These are phyloP conservation scores for Epichloe glyceriae DNA, from an alignment of 2,329 filamentous ascomycete genomes.

Conservation along the genomic window DNA sequence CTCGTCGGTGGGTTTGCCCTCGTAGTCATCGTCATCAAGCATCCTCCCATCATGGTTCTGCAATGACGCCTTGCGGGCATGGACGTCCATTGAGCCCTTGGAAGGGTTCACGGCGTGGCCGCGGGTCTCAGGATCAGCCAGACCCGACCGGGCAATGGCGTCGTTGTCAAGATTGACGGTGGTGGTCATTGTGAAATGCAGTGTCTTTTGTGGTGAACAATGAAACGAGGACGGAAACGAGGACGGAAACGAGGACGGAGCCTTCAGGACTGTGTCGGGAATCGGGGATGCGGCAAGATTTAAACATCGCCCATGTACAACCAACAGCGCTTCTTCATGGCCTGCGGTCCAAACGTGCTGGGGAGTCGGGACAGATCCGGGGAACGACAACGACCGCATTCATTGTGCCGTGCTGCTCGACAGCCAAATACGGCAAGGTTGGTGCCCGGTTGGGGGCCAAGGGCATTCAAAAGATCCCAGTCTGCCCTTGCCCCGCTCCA, in stretches of 20 bases:
- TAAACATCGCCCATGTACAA: too few relatives aligned
- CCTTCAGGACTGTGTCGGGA: too few relatives aligned
- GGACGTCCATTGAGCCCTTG: constrained; percentile 16
- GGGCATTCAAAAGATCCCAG: constrained; percentile 6
- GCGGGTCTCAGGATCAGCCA: constrained; percentile 18
- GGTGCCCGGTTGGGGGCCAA: too few relatives aligned
- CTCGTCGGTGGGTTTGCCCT: constrained; percentile 43
- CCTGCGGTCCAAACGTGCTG: too few relatives aligned
- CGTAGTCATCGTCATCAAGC: constrained; percentile 17
- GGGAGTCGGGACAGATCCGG: not conserved
- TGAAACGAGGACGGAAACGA: too few relatives aligned
- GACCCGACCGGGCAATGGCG: constrained; percentile 21
- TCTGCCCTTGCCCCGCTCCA: too few relatives aligned
- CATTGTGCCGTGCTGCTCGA: not conserved
- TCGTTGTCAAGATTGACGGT: constrained; percentile 23
- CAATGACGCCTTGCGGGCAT: constrained; percentile 8
- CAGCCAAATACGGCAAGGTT: constrained; percentile 1
- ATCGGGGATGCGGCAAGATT: too few relatives aligned
- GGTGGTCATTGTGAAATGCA: constrained; percentile 19
- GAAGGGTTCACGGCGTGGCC: constrained; percentile 15
- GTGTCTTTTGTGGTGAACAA: too few relatives aligned
- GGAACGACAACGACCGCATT: not conserved
- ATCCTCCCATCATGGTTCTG: constrained; percentile 11
- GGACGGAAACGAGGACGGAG: too few relatives aligned
- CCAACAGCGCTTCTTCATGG: too few relatives aligned